Evolutionary conservation across 192 early-diverging fungal species (phyloP).

Genomic region (Coemansia reversa): DNA sequence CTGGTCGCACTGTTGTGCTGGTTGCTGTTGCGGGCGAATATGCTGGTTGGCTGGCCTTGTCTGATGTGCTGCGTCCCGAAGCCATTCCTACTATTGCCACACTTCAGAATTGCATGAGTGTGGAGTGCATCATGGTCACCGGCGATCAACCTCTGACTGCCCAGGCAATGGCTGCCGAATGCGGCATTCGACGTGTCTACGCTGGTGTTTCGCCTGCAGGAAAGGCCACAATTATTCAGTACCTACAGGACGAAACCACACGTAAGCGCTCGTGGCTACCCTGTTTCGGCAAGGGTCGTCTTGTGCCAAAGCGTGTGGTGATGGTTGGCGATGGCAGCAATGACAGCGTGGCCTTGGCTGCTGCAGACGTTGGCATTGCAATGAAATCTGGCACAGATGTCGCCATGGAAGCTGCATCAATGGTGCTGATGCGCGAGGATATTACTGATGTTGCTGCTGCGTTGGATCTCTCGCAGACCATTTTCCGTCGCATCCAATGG

Average conservation of each 20-base stretch:
- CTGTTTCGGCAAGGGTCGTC: conserved; percentile 2
- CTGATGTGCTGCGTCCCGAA: conserved; percentile 83
- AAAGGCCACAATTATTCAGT: conserved; percentile 75
- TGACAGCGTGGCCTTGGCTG: conserved; percentile 87
- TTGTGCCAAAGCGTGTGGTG: conserved; percentile 55
- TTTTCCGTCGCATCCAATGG: conserved; percentile 79
- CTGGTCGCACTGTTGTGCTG: conserved; percentile 78
- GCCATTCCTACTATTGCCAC: conserved; percentile 66
- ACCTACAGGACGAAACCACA: conserved; percentile 61
- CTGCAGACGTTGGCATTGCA: conserved; percentile 84
- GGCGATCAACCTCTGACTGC: conserved; percentile 90
- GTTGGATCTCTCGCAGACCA: conserved; percentile 78
- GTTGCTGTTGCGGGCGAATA: conserved; percentile 64
- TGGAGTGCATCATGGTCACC: conserved; percentile 86
- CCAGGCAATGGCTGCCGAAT: conserved; percentile 72
- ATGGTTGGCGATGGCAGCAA: conserved; percentile 98
- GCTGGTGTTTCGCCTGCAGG: conserved; percentile 89
- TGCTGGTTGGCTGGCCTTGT: conserved; percentile 74
- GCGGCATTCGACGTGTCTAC: conserved; percentile 82
- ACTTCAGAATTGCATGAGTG: conserved; percentile 66
- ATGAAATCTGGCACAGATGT: conserved; percentile 91
- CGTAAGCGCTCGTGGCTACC: conserved; percentile 6
- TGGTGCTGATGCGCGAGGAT: conserved; percentile 90
- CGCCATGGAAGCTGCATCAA: conserved; percentile 89
- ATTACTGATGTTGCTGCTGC: conserved; percentile 83